Base-by-base conservation (phyloP, 805 yeast species). In the Yueomyces sp. region DNA sequence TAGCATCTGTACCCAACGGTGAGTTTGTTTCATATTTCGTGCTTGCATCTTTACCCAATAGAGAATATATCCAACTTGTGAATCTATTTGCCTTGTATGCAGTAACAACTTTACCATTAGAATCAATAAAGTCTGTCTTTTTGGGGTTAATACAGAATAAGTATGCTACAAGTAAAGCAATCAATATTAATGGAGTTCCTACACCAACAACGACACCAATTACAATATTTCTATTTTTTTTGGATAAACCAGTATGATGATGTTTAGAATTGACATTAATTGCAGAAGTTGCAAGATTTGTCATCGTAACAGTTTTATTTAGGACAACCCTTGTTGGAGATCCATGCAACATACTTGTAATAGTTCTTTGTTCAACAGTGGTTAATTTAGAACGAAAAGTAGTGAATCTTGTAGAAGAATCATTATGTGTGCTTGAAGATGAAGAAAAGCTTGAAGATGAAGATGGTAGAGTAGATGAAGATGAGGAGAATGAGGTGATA, bases 121-220 rank as follows among this genome's bases (percentile, higher is more conserved):
- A 59, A 45, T 62, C 62, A 40, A 62, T 57, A 44, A 58, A 62
- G 42, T 60, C 59, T 19, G 60, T 53, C 41, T 55, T 55, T 39
- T 51, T 58, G 4, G 63, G 50, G 41, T 51, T 53, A 28, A 62
- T 47, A 42, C 60, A 60, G 45, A 50, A 55, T 41, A 55, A 46
- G 41, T 62, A 62, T 3, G 60, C 40, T n/a, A 59, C 33, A 5
- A 57, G 44, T 3, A 48, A 41, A 3, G 49, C 44, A 3, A 52
- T 50, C 1, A 63, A 37, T 2, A 78, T 56, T 0, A 74, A 49
- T 2, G 88, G 84, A 1, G 79, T 77, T 42, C 85, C 85, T 11
- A 82, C 72, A 44, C 87, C 87, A 4, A 81, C 80, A 30, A 76
- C 80, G 46, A 79, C 78, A 37, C 87, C 87, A 42, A 79, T 70